Conservation (phyloP, 2,329 filamentous ascomycete genomes). For the Cladophialophora exuberans region DNA sequence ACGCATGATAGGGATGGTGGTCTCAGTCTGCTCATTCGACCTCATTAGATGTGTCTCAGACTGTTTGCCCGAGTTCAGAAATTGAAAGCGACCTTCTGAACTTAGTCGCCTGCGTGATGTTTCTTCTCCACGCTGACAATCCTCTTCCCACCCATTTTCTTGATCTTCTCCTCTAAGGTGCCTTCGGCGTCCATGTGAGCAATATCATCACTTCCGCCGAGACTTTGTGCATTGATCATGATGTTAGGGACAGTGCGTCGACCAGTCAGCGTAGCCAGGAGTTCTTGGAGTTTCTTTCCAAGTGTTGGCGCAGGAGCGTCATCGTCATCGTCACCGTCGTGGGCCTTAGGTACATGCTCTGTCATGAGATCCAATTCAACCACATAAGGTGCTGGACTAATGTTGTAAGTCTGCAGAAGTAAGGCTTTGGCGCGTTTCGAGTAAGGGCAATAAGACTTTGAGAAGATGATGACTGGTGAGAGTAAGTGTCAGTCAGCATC, state of each 20-base stretch:
- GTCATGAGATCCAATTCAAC: constrained; percentile 84
- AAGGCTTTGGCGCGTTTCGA: constrained; percentile 84
- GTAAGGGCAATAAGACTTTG: constrained; percentile 88
- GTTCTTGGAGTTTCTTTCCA: constrained; percentile 71
- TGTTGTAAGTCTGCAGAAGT: constrained; percentile 80
- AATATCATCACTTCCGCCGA: constrained; percentile 89
- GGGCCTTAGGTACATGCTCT: constrained; percentile 24
- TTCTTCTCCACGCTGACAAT: constrained; percentile 40
- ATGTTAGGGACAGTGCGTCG: constrained; percentile 90
- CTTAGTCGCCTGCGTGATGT: too few species aligned
- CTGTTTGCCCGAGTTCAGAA: too few species aligned
- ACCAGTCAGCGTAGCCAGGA: constrained; percentile 73
- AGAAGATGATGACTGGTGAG: constrained; percentile 84
- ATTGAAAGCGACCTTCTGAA: too few species aligned
- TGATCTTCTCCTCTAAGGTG: constrained; percentile 71
- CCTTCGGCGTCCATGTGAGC: constrained; percentile 69
- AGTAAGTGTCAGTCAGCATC: constrained; percentile 13
- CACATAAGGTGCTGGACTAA: constrained; percentile 79
- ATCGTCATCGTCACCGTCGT: constrained; percentile 20
- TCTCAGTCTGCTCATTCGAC: too few species aligned
- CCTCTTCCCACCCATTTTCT: constrained; percentile 72
- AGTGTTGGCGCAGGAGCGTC: constrained; percentile 51
- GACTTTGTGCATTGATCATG: constrained; percentile 81
- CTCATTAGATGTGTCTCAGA: too few species aligned
- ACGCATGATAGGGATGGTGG: too few species aligned